Conservation (phyloP, 2,329 filamentous ascomycete genomes). For the Aspergillus fumigatus region DNA sequence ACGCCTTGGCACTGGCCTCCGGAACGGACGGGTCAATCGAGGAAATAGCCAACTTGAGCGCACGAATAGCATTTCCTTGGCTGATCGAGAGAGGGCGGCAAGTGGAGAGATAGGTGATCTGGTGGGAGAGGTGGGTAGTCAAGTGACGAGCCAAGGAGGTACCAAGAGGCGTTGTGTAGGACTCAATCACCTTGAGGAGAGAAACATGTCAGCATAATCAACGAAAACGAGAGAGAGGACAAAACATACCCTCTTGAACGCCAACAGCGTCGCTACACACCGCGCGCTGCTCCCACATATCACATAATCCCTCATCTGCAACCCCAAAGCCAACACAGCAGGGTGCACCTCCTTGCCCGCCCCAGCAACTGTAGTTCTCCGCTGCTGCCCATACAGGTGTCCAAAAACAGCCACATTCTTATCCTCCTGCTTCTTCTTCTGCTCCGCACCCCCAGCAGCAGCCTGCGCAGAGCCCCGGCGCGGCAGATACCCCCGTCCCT, state of each 20-base stretch:
- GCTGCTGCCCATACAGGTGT: conserved; percentile 74
- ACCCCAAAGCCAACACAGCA: conserved; percentile 74
- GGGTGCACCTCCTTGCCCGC: conserved; percentile 74
- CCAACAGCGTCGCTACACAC: conserved; percentile 79
- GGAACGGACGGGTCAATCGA: conserved; percentile 82
- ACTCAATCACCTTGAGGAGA: conserved; percentile 68
- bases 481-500: conserved; percentile 28
- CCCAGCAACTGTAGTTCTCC: conserved; percentile 58
- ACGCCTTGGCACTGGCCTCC: conserved; percentile 75
- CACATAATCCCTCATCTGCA: conserved; percentile 85
- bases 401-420: conserved; percentile 74
- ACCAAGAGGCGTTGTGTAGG: conserved; percentile 83
- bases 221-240: not conserved
- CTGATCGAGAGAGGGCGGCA: conserved; percentile 94
- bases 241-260: conserved; percentile 72
- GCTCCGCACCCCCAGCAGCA: conserved; percentile 34
- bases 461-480: conserved; percentile 36
- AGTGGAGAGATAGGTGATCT: conserved; percentile 90
- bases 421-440: conserved; percentile 55
- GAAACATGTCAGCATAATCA: conserved; percentile 13
- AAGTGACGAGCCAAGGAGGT: conserved; percentile 87
- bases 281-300: conserved; percentile 86
- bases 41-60: conserved; percentile 87
- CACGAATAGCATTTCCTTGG: conserved; percentile 94
- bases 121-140: conserved; percentile 85